Conservation (phyloP, 2,329 filamentous ascomycete species). For the Blastomyces emzantsi region DNA sequence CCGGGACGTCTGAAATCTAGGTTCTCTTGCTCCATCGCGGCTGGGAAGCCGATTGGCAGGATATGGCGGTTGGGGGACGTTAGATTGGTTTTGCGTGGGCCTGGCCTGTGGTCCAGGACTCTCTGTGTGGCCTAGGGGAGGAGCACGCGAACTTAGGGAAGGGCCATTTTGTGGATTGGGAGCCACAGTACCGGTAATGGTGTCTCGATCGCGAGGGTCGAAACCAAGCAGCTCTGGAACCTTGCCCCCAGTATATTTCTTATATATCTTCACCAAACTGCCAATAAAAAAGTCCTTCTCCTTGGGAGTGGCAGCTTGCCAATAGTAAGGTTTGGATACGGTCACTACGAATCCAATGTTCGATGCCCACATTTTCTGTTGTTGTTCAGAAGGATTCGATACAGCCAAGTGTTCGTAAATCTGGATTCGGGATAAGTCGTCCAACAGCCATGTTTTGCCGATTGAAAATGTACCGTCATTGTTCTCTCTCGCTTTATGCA, state of each 20-base stretch:
- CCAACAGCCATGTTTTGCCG: constrained; percentile 95
- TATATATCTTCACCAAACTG: constrained; percentile 90
- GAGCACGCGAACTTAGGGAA: constrained; percentile 20
- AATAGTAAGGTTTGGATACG: constrained; percentile 91
- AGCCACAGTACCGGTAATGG: constrained; percentile 51
- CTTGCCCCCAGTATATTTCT: constrained; percentile 87
- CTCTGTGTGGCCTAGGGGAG: constrained; percentile 20
- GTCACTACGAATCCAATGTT: constrained; percentile 79
- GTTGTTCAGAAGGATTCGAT: constrained; percentile 51
- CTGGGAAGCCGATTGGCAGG: constrained; percentile 26
- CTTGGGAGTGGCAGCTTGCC: constrained; percentile 85
- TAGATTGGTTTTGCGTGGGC: constrained; percentile 23
- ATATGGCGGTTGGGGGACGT: constrained; percentile 22
- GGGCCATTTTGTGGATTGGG: constrained; percentile 18
- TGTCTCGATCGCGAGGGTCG: constrained; percentile 66
- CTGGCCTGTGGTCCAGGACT: constrained; percentile 22
- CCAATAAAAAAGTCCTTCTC: constrained; percentile 99
- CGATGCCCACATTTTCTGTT: constrained; percentile 65
- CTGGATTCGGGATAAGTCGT: constrained; percentile 76
- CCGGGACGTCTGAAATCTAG: constrained; percentile 27
- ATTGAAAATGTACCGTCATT: constrained; percentile 90
- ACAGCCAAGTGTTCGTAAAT: constrained; percentile 61
- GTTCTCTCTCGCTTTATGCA: constrained; percentile 97
- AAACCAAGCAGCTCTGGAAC: constrained; percentile 74
- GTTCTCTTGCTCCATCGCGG: constrained; percentile 29